phyloP scores from a whole-genome alignment of 2,329 filamentous ascomycete genomes.

The Apiospora saccharicola region DNA sequence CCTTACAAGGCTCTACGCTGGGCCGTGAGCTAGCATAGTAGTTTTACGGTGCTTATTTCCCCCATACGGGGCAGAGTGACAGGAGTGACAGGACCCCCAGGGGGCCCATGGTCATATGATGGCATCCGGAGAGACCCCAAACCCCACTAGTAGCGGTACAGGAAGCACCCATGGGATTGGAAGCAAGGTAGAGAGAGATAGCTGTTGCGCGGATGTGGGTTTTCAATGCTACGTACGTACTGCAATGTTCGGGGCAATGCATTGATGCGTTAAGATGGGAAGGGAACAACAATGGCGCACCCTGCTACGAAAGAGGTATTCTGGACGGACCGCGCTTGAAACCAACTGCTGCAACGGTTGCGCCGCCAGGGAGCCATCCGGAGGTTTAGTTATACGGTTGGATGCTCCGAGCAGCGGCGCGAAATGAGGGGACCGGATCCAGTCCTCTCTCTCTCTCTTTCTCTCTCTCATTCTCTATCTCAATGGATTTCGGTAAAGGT shows the following conservation, averaged over 20 bases:
- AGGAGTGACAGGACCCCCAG: background rate
- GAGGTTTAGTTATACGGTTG: background rate
- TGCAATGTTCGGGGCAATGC: background rate
- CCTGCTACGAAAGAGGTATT: background rate
- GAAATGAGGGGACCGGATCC: background rate
- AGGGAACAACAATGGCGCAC: background rate
- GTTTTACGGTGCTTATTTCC: background rate
- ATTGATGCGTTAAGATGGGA: background rate
- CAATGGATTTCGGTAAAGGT: background rate
- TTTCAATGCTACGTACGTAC: too few species aligned
- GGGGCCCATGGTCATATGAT: background rate
- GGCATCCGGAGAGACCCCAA: conserved; percentile 1
- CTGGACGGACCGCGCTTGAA: background rate
- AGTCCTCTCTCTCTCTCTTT: background rate
- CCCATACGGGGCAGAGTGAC: background rate
- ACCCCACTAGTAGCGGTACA: background rate
- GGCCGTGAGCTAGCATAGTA: background rate
- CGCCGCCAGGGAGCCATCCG: background rate
- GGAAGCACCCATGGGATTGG: background rate
- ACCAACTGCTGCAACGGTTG: background rate
- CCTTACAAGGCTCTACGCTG: background rate
- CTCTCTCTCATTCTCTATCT: too few species aligned
- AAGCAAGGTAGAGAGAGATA: background rate
- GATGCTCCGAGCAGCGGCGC: background rate
- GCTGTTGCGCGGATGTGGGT: too few species aligned